Percentiles rank a stretch among this genome's conserved stretches.
Conservation (phyloP, 2,329 filamentous ascomycete genomes). For the Triangularia verruculosa region DNA sequence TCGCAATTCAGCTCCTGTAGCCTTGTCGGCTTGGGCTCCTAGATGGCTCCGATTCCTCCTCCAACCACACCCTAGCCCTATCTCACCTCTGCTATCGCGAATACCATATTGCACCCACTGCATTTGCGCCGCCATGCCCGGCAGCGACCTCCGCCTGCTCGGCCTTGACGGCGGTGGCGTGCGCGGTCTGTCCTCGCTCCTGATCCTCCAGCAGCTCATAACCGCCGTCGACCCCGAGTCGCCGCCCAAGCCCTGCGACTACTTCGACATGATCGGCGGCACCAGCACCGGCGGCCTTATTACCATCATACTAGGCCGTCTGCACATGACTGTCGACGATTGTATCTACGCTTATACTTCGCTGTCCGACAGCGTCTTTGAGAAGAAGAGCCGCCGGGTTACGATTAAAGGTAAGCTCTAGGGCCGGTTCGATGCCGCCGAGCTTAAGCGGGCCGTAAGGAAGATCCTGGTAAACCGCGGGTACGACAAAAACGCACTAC, state of each 20-base stretch:
- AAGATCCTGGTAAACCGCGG: slow-evolving; percentile 17
- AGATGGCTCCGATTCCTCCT: background rate
- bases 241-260: slow-evolving; percentile 24
- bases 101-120: background rate
- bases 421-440: slow-evolving; percentile 22
- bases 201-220: slow-evolving; percentile 36
- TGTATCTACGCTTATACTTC: slow-evolving; percentile 38
- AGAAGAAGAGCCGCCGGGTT: slow-evolving; percentile 23
- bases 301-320: slow-evolving; percentile 30
- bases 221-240: slow-evolving; percentile 25
- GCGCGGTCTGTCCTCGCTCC: slow-evolving; percentile 35
- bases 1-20: background rate
- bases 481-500: slow-evolving; percentile 21
- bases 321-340: slow-evolving; percentile 36
- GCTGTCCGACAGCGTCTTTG: slow-evolving; percentile 23
- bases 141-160: slow-evolving; percentile 25
- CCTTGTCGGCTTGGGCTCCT: background rate
- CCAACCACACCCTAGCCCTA: background rate
- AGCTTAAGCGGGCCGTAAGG: slow-evolving; percentile 22
- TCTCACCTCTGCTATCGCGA: background rate
- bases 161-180: slow-evolving; percentile 36
- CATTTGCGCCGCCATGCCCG: slow-evolving; percentile 8
- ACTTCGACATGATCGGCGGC: slow-evolving; percentile 23
- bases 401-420: slow-evolving; percentile 23
- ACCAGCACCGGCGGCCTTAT: slow-evolving; percentile 38